Base-by-base conservation (phyloP, 805 yeast genomes). In the Blastobotrys muscicola region DNA sequence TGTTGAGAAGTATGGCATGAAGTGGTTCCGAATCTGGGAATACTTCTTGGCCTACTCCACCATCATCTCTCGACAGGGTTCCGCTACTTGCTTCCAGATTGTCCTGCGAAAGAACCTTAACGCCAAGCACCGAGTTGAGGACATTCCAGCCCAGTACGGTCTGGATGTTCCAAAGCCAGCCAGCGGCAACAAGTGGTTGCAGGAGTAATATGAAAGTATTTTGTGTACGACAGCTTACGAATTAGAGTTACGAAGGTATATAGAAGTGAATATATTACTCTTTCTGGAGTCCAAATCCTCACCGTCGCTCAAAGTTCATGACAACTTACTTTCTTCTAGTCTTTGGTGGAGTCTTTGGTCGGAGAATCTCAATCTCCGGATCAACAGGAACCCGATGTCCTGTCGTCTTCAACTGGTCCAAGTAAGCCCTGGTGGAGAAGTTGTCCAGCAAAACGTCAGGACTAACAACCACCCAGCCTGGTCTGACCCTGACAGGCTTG, bases 21-120 rank as follows among this genome's bases (percentile, higher is more conserved):
- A 80, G 69, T 86, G 95, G 95, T 87, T 71, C 70, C 79, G 92
- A 66, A 85, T 85, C 65, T 86, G 95, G 95, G 94, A 85, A 68
- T 85, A 66, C 72, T 86, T 86, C 71, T 76, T 86, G 59, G 85
- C 94, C 50, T 75, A 73, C 38, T 83, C 95, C 12, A 77, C 84
- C 43, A 82, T 86, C 58, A 79, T 82, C 50, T 79, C 95, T 11
- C 84, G 96, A 75, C 94, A 86, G 71, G 95, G 95, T 55, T 78
- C 89, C 55, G 94, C 95, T 36, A 78, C 94, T 43, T 85, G 95
- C 66, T 87, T 75, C 71, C 96, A 86, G 71, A 82, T 86, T 62
- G 82, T 83, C 40, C 72, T 86, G 72, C 81, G 95, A 74, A 86
- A 86, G 78, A 87, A 86, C 67, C 59, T 86, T 60, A 87, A 86